Evolutionary conservation across 2,329 filamentous ascomycete species (phyloP).

Genomic region (Cryphonectria naterciae): DNA sequence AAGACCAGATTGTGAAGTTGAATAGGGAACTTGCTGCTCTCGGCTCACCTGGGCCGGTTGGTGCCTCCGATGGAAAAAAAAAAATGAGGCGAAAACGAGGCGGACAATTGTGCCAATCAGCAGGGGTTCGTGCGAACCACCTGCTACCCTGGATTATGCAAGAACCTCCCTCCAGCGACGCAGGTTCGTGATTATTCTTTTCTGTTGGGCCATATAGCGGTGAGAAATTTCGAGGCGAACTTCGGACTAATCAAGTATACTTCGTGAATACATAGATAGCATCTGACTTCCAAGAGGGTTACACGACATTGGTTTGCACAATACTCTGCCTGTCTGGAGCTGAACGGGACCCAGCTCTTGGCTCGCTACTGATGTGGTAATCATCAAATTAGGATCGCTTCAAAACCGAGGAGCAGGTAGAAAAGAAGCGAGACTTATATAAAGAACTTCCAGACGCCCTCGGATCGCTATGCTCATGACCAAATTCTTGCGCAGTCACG

Average conservation of each 20-base stretch:
- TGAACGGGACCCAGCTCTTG: neutral
- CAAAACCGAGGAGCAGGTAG: neutral
- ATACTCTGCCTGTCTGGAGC: neutral
- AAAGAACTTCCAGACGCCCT: neutral
- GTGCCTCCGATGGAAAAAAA: neutral
- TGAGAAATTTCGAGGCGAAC: neutral
- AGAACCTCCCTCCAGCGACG: neutral
- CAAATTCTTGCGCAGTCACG: neutral
- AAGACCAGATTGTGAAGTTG: neutral
- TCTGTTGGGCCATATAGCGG: neutral
- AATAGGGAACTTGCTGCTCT: neutral
- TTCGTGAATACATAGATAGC: neutral
- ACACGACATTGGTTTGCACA: too few species aligned
- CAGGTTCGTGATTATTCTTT: neutral
- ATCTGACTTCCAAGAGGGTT: too few species aligned
- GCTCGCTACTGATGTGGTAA: neutral
- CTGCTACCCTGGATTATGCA: neutral
- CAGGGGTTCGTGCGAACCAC: neutral
- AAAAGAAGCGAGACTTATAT: neutral
- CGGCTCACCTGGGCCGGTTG: neutral
- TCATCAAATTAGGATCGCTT: neutral
- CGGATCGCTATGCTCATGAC: neutral
- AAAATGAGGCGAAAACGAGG: constrained; percentile 3
- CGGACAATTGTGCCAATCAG: neutral
- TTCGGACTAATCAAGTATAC: neutral